Conservation (phyloP, 768 basidiomycete genomes). For the Termitomyces titanicus region DNA sequence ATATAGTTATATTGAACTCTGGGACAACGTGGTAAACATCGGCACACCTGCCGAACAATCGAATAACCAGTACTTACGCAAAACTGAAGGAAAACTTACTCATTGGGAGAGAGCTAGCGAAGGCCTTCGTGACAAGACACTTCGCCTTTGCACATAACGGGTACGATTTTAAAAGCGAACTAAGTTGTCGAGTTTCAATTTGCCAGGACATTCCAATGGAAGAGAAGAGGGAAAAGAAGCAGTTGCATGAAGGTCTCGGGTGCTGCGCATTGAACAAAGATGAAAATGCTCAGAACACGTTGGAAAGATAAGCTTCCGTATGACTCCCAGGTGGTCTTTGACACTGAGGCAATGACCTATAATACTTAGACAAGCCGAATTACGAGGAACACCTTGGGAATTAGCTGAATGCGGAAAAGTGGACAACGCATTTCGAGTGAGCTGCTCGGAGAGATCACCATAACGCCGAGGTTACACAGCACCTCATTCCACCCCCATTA, state of each 20-base stretch:
- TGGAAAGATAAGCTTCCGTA: neutral
- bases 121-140: neutral
- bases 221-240: too few species aligned
- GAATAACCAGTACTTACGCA: neutral
- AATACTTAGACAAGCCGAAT: neutral
- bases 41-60: neutral
- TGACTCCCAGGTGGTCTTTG: neutral
- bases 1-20: conserved; percentile 5
- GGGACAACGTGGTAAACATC: neutral
- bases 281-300: neutral
- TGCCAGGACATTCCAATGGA: neutral
- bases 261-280: neutral
- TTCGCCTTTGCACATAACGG: neutral
- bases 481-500: neutral
- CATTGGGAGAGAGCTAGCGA: neutral
- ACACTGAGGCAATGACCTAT: neutral
- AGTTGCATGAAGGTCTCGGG: neutral
- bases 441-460: neutral
- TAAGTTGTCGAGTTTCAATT: conserved; percentile 3
- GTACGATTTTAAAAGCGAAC: neutral
- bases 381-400: neutral
- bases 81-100: neutral
- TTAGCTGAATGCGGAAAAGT: neutral
- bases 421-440: neutral
- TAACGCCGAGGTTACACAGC: neutral